Base-by-base conservation (phyloP, 345 rosid species). In the Eucalyptus erythrocorys region DNA sequence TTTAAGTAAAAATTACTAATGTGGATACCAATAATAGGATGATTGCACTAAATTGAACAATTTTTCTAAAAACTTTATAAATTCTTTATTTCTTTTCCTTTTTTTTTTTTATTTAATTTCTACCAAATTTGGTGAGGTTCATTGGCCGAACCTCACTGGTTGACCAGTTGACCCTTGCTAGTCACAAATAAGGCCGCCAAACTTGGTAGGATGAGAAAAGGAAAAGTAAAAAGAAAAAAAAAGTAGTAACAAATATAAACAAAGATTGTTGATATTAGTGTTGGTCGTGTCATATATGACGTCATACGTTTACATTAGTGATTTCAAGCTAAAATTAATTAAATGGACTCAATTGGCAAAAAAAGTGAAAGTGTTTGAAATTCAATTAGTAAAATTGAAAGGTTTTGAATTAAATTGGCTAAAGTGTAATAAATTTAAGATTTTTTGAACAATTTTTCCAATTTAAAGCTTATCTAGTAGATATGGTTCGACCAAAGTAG, bases 21-120 rank as follows among this genome's bases (percentile, higher is more conserved):
- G 6, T 55, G 1, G 6, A 55, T 0, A 0, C 10, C 1, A 0
- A 55, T 55, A 24, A 2, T 55, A 10, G 30, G 30, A 55, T 10
- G 30, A 0, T 0, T 0, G 6, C 6, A 26, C 13, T 26, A 26
- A 55, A 6, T 9, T 4, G 1, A 10, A 10, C 6, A 24, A 10
- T 24, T 55, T 55, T 15, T 50, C 7, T 24, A 9, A 6, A 50
- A 50, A 48, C 2, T 14, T 22, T 21, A 4, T 22, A 19, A 0
- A 21, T 0, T 53, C 0, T 22, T 2, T 17, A 4, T 19, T 4
- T 55, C 50, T 48, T 48, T 48, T 4, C 1, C 5, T 21, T 8
- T 8, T 22, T 2, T 8, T 8, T 55, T 1, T 2, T 24, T 2
- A 45, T 45, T 8, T 4, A 8, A 0, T 55, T 55, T 10, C 1